Evolutionary conservation across 2,329 filamentous ascomycete genomes (phyloP), one percentile per base, ranked within the genome.

Genomic region (Neopestalotiopsis sp.): DNA sequence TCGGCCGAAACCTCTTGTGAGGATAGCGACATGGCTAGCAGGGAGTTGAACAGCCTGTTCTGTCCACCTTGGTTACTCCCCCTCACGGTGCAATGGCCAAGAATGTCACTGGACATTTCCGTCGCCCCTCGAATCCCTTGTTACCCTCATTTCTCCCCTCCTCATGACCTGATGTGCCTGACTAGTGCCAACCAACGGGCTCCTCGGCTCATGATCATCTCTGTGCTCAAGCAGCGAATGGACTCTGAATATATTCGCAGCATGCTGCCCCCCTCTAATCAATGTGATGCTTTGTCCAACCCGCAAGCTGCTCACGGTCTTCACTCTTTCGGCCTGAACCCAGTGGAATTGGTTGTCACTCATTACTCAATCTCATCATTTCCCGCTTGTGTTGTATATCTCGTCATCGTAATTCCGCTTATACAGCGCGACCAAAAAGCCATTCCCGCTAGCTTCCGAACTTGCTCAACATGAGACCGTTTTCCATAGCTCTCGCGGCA

Each of bases 311-410:
- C 32, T 40, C 30, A 28, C 34, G 61, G 61, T 64, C 61, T 64
- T 64, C 61, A 64, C n/a, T 64, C 61, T 64, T 49, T 64, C 49
- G 61, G 61, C 61, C 61, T 24, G 38, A 32, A 28, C 24, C 17
- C 20, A 14, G 61, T 28, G 28, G 59, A 30, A 38, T 62, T 13
- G 30, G 17, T 20, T 17, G 34, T 38, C 34, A 10, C 34, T 38
- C 20, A 17, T 34, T 13, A 62, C 20, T 61, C 59, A 28, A 20
- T 62, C 30, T 28, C 13, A 14, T 34, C 57, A 34, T 34, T n/a
- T 34, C 14, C 20, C 56, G 57, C 57, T 24, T 20, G 28, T 58
- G 28, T 6, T 59, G 12, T 28, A 12, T 30, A 14, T 10, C 13
- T 14, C 24, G 9, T 30, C 57, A 59, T 59, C 30, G 30, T 40